Evolutionary conservation across 2,329 filamentous ascomycete genomes (phyloP).

Genomic region (Paraphaeosphaeria sporulosa): DNA sequence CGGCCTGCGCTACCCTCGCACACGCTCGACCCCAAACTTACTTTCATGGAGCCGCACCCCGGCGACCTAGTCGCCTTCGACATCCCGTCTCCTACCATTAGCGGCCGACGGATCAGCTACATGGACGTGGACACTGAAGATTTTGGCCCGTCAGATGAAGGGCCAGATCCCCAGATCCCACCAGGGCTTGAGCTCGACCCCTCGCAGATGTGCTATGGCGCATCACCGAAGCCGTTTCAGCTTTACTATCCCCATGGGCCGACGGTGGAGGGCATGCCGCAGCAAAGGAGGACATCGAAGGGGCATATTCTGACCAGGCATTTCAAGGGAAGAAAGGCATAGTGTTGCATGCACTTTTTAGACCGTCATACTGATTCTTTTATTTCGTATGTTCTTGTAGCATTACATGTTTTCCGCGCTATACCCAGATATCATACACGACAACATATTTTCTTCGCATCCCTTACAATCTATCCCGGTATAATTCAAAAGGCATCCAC

Average conservation of each 20-base stretch:
- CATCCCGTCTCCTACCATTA: conserved; percentile 33
- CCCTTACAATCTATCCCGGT: background rate
- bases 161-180: conserved; percentile 11
- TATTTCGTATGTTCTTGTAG: background rate
- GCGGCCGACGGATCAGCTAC: conserved; percentile 44
- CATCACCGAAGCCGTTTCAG: conserved; percentile 6
- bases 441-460: background rate
- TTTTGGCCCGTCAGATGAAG: conserved; percentile 29
- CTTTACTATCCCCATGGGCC: background rate
- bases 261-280: background rate
- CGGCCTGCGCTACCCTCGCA: conserved; percentile 33
- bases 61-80: conserved; percentile 35
- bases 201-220: background rate
- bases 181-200: conserved; percentile 8
- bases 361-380: too few relatives aligned
- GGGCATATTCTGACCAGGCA: conserved; percentile 7
- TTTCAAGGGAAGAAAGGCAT: conserved; percentile 3
- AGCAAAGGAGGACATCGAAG: background rate
- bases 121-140: conserved; percentile 45
- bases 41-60: conserved; percentile 24
- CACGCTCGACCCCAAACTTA: conserved; percentile 20
- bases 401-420: background rate
- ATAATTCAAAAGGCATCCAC: background rate
- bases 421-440: background rate
- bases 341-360: background rate